A percentile compares a stretch with the other conserved stretches of the same genome.
These are phyloP conservation scores for Colletotrichum sp. DNA, from an alignment of 2,329 filamentous ascomycete species.

Conservation along the genomic window DNA sequence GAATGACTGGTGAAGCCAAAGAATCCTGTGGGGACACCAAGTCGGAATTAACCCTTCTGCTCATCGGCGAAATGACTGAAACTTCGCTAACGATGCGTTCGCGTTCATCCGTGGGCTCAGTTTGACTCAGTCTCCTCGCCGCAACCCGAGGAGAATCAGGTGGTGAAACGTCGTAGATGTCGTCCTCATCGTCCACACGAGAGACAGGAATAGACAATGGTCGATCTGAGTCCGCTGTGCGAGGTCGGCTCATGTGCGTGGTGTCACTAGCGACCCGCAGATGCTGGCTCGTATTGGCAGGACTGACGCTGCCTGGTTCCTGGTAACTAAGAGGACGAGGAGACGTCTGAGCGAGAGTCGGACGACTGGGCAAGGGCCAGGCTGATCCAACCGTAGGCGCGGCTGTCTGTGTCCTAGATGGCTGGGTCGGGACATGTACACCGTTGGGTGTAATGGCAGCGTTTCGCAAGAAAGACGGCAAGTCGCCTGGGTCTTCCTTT, in stretches of 20 bases:
- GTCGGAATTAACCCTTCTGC: not conserved
- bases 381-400: constrained; percentile 16
- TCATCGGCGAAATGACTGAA: not conserved
- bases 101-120: not conserved
- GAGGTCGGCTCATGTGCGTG: constrained; percentile 9
- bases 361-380: constrained; percentile 12
- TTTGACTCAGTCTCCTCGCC: constrained; percentile 9
- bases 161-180: constrained; percentile 54
- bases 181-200: constrained; percentile 32
- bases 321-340: constrained; percentile 14
- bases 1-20: not conserved
- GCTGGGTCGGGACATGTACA: constrained; percentile 26
- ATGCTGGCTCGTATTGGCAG: not conserved
- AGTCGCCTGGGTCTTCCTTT: constrained; percentile 63
- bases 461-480: constrained; percentile 62
- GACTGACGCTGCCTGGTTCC: not conserved
- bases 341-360: constrained; percentile 9
- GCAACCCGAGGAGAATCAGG: constrained; percentile 42
- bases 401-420: constrained; percentile 25
- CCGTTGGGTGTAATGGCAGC: constrained; percentile 43
- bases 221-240: constrained; percentile 9
- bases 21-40: not conserved
- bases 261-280: constrained; percentile 19
- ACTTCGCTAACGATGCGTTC: not conserved
- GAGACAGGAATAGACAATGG: constrained; percentile 7